Evolutionary conservation across 148 eudicot species (phyloP), one percentile per base, ranked within the genome.

Genomic region (Linanthus parryae): DNA sequence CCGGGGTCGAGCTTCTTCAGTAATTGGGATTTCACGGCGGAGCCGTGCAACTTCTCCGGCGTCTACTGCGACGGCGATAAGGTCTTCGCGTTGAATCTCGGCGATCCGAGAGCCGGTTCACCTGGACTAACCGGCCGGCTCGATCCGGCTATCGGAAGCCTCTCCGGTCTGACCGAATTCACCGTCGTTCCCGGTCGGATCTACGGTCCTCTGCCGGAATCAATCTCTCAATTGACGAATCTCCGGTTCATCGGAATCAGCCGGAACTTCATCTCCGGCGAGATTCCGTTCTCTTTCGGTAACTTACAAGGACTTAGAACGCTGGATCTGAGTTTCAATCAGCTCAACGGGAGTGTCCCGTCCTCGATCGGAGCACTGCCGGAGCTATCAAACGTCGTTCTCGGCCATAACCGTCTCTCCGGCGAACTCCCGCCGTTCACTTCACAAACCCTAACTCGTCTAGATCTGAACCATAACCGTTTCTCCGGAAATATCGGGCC

Each of bases 21-120:
- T 0, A 63, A 94, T 1, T 91, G 95, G 97, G 95, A 91, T 44
- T 91, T 91, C 76, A 86, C 97, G 1, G 42, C 80, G 25, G 94
- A 91, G 58, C 97, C 97, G 0, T 91, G 97, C 52, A 57, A 42
- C 47, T 91, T 91, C 75, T 60, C 80, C 54, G 97, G 95, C 3
- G 86, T 91, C 5, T 73, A 62, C 52, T 91, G 97, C 52, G 71
- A 64, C 28, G 78, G 72, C 10, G 73, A 81, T 18, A 68, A 59
- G 21, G 83, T 91, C 2, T 54, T 76, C 26, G 79, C 95, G 0
- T 78, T 91, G n/a, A 86, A 86, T 36, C 86, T 91, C 30, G 97
- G 95, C 24, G 89, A 83, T 55, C 86, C 82, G 0, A 54, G 75
- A 15, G 92, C 97, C 5, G 89, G 85, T 0, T 81, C 95, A 0